Evolutionary conservation across 1,139 yeast species (phyloP), one percentile per base, ranked within the genome.

Genomic region (Magnusiomyces magnusii): DNA sequence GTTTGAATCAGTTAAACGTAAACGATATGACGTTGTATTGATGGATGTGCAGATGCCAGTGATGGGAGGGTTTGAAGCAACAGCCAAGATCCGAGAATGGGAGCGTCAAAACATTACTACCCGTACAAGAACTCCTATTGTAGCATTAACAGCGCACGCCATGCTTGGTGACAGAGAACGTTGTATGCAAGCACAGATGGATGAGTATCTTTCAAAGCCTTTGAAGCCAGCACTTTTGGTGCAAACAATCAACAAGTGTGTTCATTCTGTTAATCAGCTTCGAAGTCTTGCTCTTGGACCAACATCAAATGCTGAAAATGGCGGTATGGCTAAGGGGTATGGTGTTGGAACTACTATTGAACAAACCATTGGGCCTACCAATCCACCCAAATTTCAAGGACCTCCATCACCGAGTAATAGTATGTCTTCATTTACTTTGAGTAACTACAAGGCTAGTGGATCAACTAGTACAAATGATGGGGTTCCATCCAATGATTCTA

Each of bases 41-140:
- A 89, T 89, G 96, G 96, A 89, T 75, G 96, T 89, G 51, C 96
- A 89, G 73, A 89, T 89, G 96, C 96, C 96, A 5, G 90, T 88
- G 9, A 88, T 89, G 95, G 95, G 96, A 53, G 96, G 96, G 0
- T 89, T 89, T 70, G 96, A 89, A 69, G 95, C 96, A 2, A 88
- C 96, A 1, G 89, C 86, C 60, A 82, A 84, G 71, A 89, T 89
- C 59, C 77, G 96, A 66, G 92, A 86, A 70, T 88, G 95, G 95
- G 96, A 89, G 73, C 83, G 80, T 75, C 88, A 86, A 71, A 79
- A 84, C 56, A 84, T 85, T 62, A 89, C 89, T n/a, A 84, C 85
- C 44, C 76, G 80, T 39, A 89, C 88, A 62, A 78, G 95, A 62
- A 85, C 95, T 1, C 96, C 96, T 27, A 88, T 89, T 65, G 89